Base-by-base conservation (phyloP, 164 flowering plant species). In the Akebia trifoliata region DNA sequence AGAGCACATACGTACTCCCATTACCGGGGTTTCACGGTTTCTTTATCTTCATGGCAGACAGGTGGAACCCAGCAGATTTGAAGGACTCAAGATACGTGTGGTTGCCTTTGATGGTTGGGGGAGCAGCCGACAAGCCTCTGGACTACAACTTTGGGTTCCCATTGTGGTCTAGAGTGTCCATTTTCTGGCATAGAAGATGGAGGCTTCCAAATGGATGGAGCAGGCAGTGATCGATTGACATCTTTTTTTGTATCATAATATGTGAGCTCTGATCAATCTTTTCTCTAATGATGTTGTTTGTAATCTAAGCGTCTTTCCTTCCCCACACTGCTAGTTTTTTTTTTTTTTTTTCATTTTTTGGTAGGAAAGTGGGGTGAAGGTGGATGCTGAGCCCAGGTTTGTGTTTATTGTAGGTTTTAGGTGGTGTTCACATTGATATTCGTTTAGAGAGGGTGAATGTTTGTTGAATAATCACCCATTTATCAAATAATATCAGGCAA, bases 131-230 rank as follows among this genome's bases (percentile, higher is more conserved):
- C 61, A 75, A 59, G 65, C 95, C 99, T 4, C 73, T 90, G 10
- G 93, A 94, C 22, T 85, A 78, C 69, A 82, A 60, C 61, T 94
- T 87, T 62, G 92, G 97, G 40, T 94, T 94, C 65, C 99, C 97
- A 4, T 58, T 85, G 62, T 94, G 97, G 97, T 77, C 96, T 10
- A 78, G 99, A 69, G 91, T 90, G 11, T 86, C 97, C 0, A 81
- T 94, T n/a, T 94, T 77, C 54, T 94, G 99, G 99, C 99, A 90
- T 57, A 86, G 72, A 57, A 84, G 72, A 58, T 93, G 99, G 99
- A 79, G 73, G 50, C 84, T 93, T 39, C 99, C 97, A 22, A 56
- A 51, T 15, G 71, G 72, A 24, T 78, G 78, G 90, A 57, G 50
- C 4, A 26, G 37, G 8, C 26, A 52, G 32, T n/a, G n/a, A n/a